Percentiles rank a stretch among this genome's conserved stretches.
phyloP scores from a whole-genome alignment of 2,329 filamentous ascomycete genomes.

The Ceratocystis lukuohia region DNA sequence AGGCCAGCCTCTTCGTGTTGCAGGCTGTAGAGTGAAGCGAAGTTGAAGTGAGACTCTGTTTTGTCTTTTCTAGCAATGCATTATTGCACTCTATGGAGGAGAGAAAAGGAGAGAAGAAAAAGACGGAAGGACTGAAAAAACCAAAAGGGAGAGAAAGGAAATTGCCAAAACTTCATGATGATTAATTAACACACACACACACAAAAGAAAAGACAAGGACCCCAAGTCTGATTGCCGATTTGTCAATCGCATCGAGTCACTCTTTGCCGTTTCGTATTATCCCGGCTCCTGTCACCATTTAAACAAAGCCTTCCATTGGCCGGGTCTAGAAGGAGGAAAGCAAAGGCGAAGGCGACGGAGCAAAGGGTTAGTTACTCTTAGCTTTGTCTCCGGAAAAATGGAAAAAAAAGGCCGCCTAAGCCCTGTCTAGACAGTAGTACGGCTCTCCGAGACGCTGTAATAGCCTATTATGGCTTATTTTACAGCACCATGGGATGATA shows the following conservation, averaged over 20 bases:
- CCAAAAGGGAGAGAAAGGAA: not conserved
- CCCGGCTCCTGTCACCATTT: not conserved
- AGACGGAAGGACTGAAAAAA: not conserved
- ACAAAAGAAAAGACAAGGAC: not conserved
- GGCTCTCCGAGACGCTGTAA: too few species aligned
- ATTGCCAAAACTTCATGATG: not conserved
- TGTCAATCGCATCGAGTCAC: not conserved
- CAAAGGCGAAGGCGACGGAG: not conserved
- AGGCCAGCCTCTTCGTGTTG: too few species aligned
- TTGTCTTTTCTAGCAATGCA: not conserved
- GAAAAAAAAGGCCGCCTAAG: not conserved
- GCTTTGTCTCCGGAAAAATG: conserved; percentile 4
- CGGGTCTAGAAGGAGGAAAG: not conserved
- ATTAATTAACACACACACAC: not conserved
- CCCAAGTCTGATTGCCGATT: not conserved
- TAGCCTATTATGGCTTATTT: too few species aligned
- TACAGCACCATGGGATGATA: not conserved
- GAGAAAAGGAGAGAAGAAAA: not conserved
- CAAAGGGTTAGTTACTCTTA: not conserved
- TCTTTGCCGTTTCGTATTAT: not conserved
- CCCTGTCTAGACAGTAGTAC: too few species aligned
- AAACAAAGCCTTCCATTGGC: not conserved
- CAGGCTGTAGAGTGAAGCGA: not conserved
- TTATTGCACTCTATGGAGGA: not conserved
- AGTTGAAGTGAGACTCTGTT: not conserved